These are phyloP conservation scores for Yarrowia deformans DNA, from an alignment of 805 yeast genomes.

Conservation along the genomic window DNA sequence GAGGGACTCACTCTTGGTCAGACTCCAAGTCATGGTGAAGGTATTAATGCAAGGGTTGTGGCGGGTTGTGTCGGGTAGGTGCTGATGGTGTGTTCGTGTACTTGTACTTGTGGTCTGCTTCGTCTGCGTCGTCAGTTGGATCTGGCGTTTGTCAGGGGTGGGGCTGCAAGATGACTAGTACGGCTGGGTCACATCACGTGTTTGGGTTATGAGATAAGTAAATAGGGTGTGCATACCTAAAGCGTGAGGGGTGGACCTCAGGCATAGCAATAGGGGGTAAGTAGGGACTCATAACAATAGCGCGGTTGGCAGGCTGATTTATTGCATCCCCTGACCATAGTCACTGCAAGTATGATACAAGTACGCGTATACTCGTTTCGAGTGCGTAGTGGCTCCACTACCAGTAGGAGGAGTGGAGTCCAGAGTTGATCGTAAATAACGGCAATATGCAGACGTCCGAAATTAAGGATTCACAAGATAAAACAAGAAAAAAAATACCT, in stretches of 20 bases:
- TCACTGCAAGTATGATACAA: too few relatives aligned
- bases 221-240: conserved; percentile 2
- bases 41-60: too few relatives aligned
- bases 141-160: conserved; percentile 13
- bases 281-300: too few relatives aligned
- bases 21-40: conserved; percentile 25
- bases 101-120: not conserved
- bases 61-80: too few relatives aligned
- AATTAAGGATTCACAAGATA: too few relatives aligned
- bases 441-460: not conserved
- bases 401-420: too few relatives aligned
- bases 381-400: too few relatives aligned
- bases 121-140: not conserved
- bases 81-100: not conserved
- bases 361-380: too few relatives aligned
- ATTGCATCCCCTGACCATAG: too few relatives aligned
- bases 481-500: too few relatives aligned
- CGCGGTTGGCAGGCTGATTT: too few relatives aligned
- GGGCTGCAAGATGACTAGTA: conserved; percentile 19
- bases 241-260: too few relatives aligned
- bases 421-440: not conserved
- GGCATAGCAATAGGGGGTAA: not conserved
- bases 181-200: conserved; percentile 23
- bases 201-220: conserved; percentile 19
- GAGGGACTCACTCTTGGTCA: conserved; percentile 27